phyloP scores from a whole-genome alignment of 148 eudicot genomes.

The Salicornia ramosissima region DNA sequence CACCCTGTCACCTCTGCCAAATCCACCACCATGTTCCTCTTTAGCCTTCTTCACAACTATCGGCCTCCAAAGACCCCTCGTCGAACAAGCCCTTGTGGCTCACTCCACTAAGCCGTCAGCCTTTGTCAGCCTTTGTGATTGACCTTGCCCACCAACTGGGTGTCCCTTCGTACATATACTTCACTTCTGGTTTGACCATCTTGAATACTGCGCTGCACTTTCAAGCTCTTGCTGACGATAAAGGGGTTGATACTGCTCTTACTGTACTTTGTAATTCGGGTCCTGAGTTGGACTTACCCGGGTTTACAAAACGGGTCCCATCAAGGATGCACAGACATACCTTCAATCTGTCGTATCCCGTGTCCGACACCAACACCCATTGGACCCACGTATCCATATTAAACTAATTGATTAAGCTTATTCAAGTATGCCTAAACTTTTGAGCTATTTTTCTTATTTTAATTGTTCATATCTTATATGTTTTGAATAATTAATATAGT shows the following conservation, averaged over 20 bases:
- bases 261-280: neutral
- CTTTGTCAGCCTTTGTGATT: constrained; percentile 20
- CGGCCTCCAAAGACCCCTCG: constrained; percentile 19
- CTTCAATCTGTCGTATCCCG: too few relatives aligned
- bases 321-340: too few relatives aligned
- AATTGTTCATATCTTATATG: too few relatives aligned
- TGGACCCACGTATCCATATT: too few relatives aligned
- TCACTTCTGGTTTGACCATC: constrained; percentile 23
- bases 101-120: constrained; percentile 16
- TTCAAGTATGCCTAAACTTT: too few relatives aligned
- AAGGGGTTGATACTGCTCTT: constrained; percentile 9
- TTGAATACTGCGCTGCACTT: constrained; percentile 13
- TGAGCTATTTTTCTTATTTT: too few relatives aligned
- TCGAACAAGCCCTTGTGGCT: constrained; percentile 21
- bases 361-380: too few relatives aligned
- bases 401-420: too few relatives aligned
- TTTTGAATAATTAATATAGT: too few relatives aligned
- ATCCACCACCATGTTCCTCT: constrained; percentile 6
- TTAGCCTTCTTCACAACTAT: neutral
- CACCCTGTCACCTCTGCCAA: constrained; percentile 21
- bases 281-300: constrained; percentile 14
- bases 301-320: constrained; percentile 23
- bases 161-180: constrained; percentile 32
- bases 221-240: constrained; percentile 12
- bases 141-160: constrained; percentile 28